phyloP scores from a whole-genome alignment of 805 yeast species.

The Jamesozyma piceae region DNA sequence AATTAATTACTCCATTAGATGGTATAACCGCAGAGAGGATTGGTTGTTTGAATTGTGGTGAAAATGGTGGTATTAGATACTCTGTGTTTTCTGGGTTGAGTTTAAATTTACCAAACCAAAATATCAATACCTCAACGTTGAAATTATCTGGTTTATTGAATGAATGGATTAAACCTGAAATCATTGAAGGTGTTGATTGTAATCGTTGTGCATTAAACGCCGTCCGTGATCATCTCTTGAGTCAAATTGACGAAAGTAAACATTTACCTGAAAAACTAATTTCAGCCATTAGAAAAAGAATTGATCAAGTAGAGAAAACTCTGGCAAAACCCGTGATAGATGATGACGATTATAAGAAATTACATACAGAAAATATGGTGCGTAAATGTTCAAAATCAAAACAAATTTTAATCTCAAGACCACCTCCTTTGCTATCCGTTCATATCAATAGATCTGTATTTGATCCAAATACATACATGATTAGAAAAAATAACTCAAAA shows the following conservation, averaged over 20 bases:
- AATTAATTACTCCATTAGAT: conserved; percentile 79
- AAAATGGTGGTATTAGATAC: conserved; percentile 83
- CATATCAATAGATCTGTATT: conserved; percentile 92
- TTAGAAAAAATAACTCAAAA: conserved; percentile 73
- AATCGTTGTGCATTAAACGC: conserved; percentile 77
- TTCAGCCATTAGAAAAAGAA: conserved; percentile 35
- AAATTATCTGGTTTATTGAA: conserved; percentile 45
- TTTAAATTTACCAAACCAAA: conserved; percentile 52
- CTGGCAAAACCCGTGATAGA: conserved; percentile 59
- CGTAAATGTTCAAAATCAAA: conserved; percentile 74
- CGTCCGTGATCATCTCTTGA: conserved; percentile 42
- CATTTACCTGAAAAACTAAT: conserved; percentile 26
- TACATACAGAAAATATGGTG: conserved; percentile 67
- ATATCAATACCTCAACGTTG: conserved; percentile 31
- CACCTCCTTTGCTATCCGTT: conserved; percentile 73
- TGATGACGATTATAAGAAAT: conserved; percentile 65
- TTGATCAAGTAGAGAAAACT: conserved; percentile 42
- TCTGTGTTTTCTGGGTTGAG: conserved; percentile 69
- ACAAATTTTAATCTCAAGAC: conserved; percentile 69
- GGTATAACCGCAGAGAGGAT: conserved; percentile 83
- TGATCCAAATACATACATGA: conserved; percentile 75
- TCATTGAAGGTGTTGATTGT: conserved; percentile 89
- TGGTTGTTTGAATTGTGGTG: conserved; percentile 86
- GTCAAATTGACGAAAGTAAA: conserved; percentile 29
- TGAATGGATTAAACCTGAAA: conserved; percentile 70